Conservation (phyloP, 495 filamentous ascomycete genomes). For the Podospora tetraspora region DNA sequence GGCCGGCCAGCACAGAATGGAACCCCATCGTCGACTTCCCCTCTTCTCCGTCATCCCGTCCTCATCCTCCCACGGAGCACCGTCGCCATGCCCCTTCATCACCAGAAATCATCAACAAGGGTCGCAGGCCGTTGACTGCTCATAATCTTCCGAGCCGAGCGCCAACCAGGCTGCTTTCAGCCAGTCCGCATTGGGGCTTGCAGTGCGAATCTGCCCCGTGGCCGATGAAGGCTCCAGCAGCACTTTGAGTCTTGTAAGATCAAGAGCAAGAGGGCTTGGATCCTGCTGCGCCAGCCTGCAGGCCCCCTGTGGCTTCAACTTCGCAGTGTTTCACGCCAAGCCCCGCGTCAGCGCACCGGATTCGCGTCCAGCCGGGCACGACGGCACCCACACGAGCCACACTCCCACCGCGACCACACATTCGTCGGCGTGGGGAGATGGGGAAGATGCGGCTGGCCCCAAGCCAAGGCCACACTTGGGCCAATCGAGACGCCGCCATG, state of each 20-base stretch:
- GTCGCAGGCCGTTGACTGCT: neutral
- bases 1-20: neutral
- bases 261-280: neutral
- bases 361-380: neutral
- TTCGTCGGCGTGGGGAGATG: neutral
- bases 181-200: neutral
- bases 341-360: neutral
- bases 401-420: neutral
- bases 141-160: neutral
- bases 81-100: neutral
- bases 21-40: neutral
- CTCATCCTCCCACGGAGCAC: neutral
- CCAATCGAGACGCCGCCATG: neutral
- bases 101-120: neutral
- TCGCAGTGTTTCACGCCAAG: neutral
- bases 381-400: neutral
- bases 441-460: neutral
- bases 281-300: neutral
- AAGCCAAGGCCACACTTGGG: neutral
- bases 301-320: neutral
- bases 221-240: neutral
- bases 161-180: neutral
- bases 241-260: too few relatives aligned
- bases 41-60: neutral
- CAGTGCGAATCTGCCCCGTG: neutral